Conservation (phyloP, 78 protist species). For the Chrysochromulina parva region DNA sequence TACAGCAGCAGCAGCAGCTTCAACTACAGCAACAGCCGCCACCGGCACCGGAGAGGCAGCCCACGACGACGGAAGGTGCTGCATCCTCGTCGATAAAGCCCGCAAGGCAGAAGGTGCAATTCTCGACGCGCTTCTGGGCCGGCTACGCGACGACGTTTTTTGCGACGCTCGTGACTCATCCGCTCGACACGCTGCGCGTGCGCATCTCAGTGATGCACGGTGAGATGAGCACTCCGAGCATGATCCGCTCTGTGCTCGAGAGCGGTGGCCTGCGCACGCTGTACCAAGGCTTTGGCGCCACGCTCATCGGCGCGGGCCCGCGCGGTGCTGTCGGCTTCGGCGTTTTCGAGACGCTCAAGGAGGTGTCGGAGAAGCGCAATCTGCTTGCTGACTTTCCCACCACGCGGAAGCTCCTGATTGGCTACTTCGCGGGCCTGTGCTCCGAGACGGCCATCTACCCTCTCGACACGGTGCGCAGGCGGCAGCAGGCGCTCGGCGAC, state of each 20-base stretch:
- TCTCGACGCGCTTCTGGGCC: background rate
- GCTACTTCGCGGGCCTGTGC: background rate
- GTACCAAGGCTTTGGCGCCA: background rate
- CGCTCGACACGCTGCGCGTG: conserved; percentile 21
- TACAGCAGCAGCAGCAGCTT: no score
- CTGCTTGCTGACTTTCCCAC: background rate
- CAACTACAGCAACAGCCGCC: no score
- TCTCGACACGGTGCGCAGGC: conserved; percentile 2
- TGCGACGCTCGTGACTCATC: background rate
- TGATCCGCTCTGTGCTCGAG: background rate
- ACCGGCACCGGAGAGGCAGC: no score
- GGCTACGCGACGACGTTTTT: background rate
- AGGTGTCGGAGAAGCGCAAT: background rate
- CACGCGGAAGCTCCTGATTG: background rate
- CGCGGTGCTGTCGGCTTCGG: background rate
- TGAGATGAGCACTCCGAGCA: background rate
- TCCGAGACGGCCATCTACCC: background rate
- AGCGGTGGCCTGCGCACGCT: background rate
- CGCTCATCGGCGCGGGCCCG: background rate
- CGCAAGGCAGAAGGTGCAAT: background rate
- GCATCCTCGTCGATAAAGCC: background rate
- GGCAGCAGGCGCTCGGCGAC: conserved; percentile 6
- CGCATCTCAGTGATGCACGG: background rate
- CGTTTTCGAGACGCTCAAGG: conserved; percentile 3
- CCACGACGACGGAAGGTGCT: no score